Evolutionary conservation across 805 yeast genomes (phyloP).

Genomic region (Candida hispaniensis): DNA sequence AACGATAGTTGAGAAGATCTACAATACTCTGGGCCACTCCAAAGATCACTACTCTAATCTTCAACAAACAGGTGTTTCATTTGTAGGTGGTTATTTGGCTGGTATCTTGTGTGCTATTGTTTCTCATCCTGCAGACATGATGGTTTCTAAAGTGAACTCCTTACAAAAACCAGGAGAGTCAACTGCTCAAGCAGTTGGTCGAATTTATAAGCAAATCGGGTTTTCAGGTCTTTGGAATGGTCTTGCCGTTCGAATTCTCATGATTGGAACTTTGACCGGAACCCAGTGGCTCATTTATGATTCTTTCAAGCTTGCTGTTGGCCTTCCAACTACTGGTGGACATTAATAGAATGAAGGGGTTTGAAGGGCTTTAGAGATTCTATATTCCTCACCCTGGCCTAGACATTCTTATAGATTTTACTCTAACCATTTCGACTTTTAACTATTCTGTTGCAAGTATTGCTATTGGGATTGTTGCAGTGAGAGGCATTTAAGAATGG

Average conservation of each 20-base stretch:
- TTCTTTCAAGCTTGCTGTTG: slow-evolving; percentile 87
- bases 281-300: slow-evolving; percentile 96
- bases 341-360: too few relatives aligned
- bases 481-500: too few relatives aligned
- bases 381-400: too few relatives aligned
- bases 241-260: slow-evolving; percentile 81
- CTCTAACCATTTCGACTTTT: too few relatives aligned
- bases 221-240: slow-evolving; percentile 93
- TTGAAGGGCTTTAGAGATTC: too few relatives aligned
- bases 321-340: slow-evolving; percentile 85
- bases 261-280: slow-evolving; percentile 97
- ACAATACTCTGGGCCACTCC: slow-evolving; percentile 58
- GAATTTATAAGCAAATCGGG: slow-evolving; percentile 78
- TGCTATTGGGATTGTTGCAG: too few relatives aligned
- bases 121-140: slow-evolving; percentile 98
- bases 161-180: slow-evolving; percentile 57
- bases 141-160: slow-evolving; percentile 87
- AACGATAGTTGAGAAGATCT: slow-evolving; percentile 74
- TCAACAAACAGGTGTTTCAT: slow-evolving; percentile 90
- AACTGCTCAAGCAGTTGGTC: slow-evolving; percentile 50
- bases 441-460: too few relatives aligned
- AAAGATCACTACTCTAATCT: slow-evolving; percentile 58
- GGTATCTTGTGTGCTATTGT: slow-evolving; percentile 94
- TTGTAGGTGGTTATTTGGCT: slow-evolving; percentile 92
- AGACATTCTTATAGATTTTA: too few relatives aligned